A percentile compares a stretch with the other conserved stretches of the same genome.
phyloP scores from a whole-genome alignment of 2,329 filamentous ascomycete genomes.

The Hypoxylon sp. region DNA sequence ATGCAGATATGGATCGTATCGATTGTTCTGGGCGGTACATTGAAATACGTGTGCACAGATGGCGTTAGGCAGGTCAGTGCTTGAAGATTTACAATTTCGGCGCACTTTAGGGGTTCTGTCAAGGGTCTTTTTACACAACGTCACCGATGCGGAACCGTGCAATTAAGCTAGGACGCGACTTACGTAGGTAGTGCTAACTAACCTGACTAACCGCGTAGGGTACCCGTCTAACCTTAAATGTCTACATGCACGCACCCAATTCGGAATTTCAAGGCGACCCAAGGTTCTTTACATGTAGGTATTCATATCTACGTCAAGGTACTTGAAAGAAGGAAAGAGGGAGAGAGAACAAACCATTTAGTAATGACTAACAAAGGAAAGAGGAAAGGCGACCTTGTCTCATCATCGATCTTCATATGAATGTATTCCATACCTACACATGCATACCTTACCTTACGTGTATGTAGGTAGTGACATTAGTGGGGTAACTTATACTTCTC shows the following conservation, averaged over 20 bases:
- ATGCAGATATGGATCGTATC: conserved; percentile 16
- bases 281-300: conserved; percentile 1
- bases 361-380: conserved; percentile 18
- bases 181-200: conserved; percentile 3
- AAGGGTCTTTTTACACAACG: conserved; percentile 40
- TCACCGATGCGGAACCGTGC: conserved; percentile 37
- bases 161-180: conserved; percentile 22
- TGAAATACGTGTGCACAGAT: conserved; percentile 20
- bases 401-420: conserved; percentile 8
- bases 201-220: conserved; percentile 16
- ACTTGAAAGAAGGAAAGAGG: conserved; percentile 7
- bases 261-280: conserved; percentile 16
- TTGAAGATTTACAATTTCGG: conserved; percentile 33
- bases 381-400: conserved; percentile 7
- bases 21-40: conserved; percentile 34
- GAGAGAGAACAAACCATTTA: not conserved
- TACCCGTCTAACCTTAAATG: conserved; percentile 23
- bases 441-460: not conserved
- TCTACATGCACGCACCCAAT: conserved; percentile 11
- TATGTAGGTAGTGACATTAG: conserved; percentile 23
- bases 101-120: conserved; percentile 35
- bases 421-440: not conserved
- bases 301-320: not conserved
- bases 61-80: conserved; percentile 15
- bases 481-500: conserved; percentile 14